These are phyloP conservation scores for Cladosporium phlei DNA, from an alignment of 2,329 filamentous ascomycete species.

Conservation along the genomic window DNA sequence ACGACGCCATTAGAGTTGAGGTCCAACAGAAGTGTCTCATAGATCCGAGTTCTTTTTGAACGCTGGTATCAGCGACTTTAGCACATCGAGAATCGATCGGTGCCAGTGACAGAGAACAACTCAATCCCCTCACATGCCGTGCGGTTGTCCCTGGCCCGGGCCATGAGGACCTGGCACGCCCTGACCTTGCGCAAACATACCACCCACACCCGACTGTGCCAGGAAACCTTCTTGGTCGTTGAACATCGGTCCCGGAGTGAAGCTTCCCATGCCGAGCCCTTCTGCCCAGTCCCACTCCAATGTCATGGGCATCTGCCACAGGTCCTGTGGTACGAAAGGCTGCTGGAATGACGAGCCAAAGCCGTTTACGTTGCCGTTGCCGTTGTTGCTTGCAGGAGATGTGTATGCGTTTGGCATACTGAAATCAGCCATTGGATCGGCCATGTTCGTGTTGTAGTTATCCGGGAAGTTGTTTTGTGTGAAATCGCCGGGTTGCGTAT, in stretches of 20 bases:
- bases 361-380: constrained; percentile 1
- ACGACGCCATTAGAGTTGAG: no score
- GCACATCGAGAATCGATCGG: no score
- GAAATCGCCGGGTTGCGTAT: not conserved
- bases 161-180: not conserved
- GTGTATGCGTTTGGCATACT: constrained; percentile 11
- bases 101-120: not conserved
- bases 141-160: not conserved
- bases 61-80: no score
- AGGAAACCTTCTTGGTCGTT: constrained; percentile 9
- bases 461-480: not conserved
- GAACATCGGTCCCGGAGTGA: constrained; percentile 26
- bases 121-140: not conserved
- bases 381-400: not conserved
- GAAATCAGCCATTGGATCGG: constrained; percentile 15
- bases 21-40: no score
- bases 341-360: constrained; percentile 59
- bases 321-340: constrained; percentile 83
- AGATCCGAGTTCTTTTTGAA: no score
- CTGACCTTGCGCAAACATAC: constrained; percentile 1
- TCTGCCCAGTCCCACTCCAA: constrained; percentile 81
- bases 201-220: not conserved
- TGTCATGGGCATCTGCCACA: constrained; percentile 95
- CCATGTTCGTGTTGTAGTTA: constrained; percentile 12
- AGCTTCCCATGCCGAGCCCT: constrained; percentile 29